Evolutionary conservation across 768 basidiomycete species (phyloP), one percentile per base, ranked within the genome.

Genomic region (Lentinula aciculospora): DNA sequence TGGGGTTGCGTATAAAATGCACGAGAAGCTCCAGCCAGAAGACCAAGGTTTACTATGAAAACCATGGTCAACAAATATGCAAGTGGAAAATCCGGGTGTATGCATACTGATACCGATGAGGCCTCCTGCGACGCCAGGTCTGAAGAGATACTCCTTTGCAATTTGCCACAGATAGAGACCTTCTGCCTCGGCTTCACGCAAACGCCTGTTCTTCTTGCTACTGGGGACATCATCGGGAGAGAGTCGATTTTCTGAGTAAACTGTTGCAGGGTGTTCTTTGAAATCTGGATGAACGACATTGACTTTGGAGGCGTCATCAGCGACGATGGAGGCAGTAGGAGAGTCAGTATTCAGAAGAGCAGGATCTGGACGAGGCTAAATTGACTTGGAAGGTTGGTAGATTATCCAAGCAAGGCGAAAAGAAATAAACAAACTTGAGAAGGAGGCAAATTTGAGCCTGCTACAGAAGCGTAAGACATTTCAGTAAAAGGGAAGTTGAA

Each of bases 401-500:
- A 23, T 36, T 21, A 19, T 19, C n/a, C 13, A n/a, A 42, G n/a
- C 31, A 12, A 39, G 51, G 27, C 51, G 13, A 51, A 5, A 40
- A n/a, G 28, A 12, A 69, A 69, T 50, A 63, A 77, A 78, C 72
- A 81, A 53, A 76, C 62, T 25, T 73, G 72, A 4, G 68, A 65
- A 5, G 82, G 76, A 13, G 78, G 78, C 6, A 76, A 77, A 71
- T 89, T 83, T 60, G 79, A 73, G 27, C 81, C 80, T 58, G 84
- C 81, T 65, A 86, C 81, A 31, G 80, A 72, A 23, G 89, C 88
- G 81, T 89, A 91, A 57, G 87, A 88, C 86, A 89, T 89, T 66
- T 63, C 64, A 56, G 61, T 19, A 7, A 56, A 15, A 53, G 25
- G 32, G 48, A 45, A 42, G 27, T 25, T 36, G 27, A 49, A 49